Percentiles rank a stretch among this genome's conserved stretches.
Evolutionary conservation across 257 asterid genomes (phyloP).

Genomic region (Thymus mandschuricus): DNA sequence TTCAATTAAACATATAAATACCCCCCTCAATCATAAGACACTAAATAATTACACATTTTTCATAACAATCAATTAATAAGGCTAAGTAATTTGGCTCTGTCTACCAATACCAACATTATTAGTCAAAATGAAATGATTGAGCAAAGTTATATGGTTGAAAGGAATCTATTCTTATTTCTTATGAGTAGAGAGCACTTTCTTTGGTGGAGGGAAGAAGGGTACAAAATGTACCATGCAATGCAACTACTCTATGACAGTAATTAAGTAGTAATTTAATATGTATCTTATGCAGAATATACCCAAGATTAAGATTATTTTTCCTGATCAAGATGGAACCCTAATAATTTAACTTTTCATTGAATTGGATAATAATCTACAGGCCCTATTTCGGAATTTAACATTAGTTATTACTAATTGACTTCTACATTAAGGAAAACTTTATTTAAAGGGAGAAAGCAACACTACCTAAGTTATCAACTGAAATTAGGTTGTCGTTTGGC

Average conservation of each 20-base stretch:
- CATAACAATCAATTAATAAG: not conserved
- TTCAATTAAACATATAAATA: no score
- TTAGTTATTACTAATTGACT: conserved; percentile 25
- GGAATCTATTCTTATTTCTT: conserved; percentile 24
- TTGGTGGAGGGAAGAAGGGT: conserved; percentile 17
- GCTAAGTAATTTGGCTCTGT: not conserved
- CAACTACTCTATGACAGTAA: no score
- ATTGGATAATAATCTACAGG: not conserved
- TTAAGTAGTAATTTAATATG: no score
- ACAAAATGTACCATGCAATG: not conserved
- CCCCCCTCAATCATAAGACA: no score
- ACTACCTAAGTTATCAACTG: not conserved
- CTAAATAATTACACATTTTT: not conserved
- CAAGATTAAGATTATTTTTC: no score
- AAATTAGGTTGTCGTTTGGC: conserved; percentile 39
- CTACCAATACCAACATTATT: not conserved
- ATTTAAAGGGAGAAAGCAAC: conserved; percentile 21
- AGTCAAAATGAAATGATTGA: not conserved
- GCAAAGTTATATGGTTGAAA: conserved; percentile 20
- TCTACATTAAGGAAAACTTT: conserved; percentile 29
- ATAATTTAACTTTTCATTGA: not conserved
- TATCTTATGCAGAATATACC: not conserved
- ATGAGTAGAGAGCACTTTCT: not conserved
- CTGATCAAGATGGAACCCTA: no score
- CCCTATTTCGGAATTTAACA: not conserved